These are phyloP conservation scores for Pterothamnion heteromorphum DNA, from an alignment of 31 red algal species.

Conservation along the genomic window DNA sequence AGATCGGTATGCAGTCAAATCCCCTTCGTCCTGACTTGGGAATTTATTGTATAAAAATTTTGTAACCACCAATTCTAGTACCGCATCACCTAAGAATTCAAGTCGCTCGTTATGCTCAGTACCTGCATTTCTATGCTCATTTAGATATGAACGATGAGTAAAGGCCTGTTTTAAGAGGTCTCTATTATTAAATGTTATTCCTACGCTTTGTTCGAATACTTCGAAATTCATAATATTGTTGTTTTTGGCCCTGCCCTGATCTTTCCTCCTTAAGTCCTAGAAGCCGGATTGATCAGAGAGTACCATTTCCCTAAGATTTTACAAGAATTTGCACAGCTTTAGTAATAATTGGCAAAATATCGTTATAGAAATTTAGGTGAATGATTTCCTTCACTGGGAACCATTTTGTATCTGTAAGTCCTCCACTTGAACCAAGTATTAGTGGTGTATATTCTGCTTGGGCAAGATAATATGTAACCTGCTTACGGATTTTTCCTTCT, in stretches of 20 bases:
- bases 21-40: neutral
- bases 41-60: neutral
- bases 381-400: neutral
- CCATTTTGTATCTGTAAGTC: neutral
- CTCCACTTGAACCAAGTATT: neutral
- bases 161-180: neutral
- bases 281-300: too few relatives aligned
- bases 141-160: slow-evolving; percentile 2
- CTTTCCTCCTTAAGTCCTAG: too few relatives aligned
- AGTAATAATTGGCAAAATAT: neutral
- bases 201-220: neutral
- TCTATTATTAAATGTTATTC: neutral
- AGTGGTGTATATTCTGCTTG: slow-evolving; percentile 6
- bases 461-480: slow-evolving; percentile 5
- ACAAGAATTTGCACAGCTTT: neutral
- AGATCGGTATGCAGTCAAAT: neutral
- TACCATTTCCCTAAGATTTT: neutral
- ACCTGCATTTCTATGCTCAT: neutral
- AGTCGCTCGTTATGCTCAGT: slow-evolving; percentile 31
- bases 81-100: slow-evolving; percentile 36
- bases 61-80: neutral
- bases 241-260: neutral
- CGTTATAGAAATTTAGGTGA: neutral
- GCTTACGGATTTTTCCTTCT: neutral
- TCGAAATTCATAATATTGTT: neutral